Base-by-base conservation (phyloP, 768 basidiomycete species). In the Tylopilus rubrobrunneus region DNA sequence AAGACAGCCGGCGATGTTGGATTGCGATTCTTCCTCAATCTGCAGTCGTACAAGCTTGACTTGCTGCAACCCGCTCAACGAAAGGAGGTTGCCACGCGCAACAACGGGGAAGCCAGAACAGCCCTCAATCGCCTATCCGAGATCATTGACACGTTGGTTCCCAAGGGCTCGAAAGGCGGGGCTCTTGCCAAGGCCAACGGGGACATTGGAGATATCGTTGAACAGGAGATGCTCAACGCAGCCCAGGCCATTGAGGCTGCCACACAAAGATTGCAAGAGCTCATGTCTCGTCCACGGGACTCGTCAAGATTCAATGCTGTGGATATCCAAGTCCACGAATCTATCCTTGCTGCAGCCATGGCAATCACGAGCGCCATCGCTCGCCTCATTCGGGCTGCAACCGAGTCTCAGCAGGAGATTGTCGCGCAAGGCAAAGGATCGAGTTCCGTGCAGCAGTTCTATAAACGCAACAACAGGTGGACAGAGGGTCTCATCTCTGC, bases 381-480 rank as follows among this genome's bases (percentile, higher is more conserved):
- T 17, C 85, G 94, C 33, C 84, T 99, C 54, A 98, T 99, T 67
- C 83, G 89, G 68, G 96, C 97, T 9, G 97, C 97, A 21, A 97
- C 97, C 1, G 95, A 95, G 36, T 98, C 95, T 48, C 97, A 99
- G 71, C 85, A 98, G 69, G 97, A 99, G 75, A 99, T 99, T 51
- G 97, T 98, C 51, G 86, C 87, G 3, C 87, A 97, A 73, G 97
- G 97, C 53, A 90, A 84, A 69, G 97, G 97, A 8, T 90, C 94
- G 19, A 93, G 86, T 70, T 82, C 94, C 23, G 84, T 78, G 19
- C 92, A 96, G 70, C 96, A 98, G 64, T 99, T 99, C 80, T 99
- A 98, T 82, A 99, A 99, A 77, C 87, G 92, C 56, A 98, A 99
- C 83, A 98, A 98, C 72, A 83, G 97, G 56, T 99, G 97, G 97